Evolutionary conservation across 1,139 yeast species (phyloP).

Genomic region (Starmera stellimalicola): DNA sequence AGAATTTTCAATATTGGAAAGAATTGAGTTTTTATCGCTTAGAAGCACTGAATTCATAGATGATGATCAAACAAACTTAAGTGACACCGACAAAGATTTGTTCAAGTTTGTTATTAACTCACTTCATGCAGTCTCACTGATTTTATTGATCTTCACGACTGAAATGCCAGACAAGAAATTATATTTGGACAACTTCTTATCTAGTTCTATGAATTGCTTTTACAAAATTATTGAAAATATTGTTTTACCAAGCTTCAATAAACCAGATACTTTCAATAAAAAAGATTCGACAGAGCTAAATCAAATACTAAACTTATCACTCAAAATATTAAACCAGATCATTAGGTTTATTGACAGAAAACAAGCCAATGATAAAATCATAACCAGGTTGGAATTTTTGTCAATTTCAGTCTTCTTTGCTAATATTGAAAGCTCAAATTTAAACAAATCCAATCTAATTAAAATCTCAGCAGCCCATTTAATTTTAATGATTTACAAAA

Average conservation of each 20-base stretch:
- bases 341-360: constrained; percentile 12
- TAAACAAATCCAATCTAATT: constrained; percentile 12
- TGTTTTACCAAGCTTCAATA: constrained; percentile 18
- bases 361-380: constrained; percentile 33
- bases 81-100: constrained; percentile 5
- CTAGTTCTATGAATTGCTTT: constrained; percentile 31
- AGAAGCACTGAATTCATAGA: constrained; percentile 17
- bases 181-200: constrained; percentile 35
- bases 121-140: constrained; percentile 29
- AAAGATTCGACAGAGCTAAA: constrained; percentile 2
- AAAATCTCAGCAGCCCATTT: constrained; percentile 29
- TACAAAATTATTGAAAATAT: constrained; percentile 28
- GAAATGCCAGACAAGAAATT: constrained; percentile 32
- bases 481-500: constrained; percentile 35
- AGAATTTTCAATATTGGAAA: constrained; percentile 15
- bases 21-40: constrained; percentile 20
- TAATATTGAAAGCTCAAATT: constrained; percentile 7
- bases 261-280: constrained; percentile 1
- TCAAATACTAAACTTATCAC: constrained; percentile 8
- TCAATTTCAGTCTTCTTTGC: constrained; percentile 30
- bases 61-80: constrained; percentile 15
- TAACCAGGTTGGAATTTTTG: constrained; percentile 45
- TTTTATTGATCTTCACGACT: constrained; percentile 33
- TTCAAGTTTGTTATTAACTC: constrained; percentile 19
- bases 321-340: constrained; percentile 12